Conservation (phyloP, 768 basidiomycete species). For the Calocera cornea region DNA sequence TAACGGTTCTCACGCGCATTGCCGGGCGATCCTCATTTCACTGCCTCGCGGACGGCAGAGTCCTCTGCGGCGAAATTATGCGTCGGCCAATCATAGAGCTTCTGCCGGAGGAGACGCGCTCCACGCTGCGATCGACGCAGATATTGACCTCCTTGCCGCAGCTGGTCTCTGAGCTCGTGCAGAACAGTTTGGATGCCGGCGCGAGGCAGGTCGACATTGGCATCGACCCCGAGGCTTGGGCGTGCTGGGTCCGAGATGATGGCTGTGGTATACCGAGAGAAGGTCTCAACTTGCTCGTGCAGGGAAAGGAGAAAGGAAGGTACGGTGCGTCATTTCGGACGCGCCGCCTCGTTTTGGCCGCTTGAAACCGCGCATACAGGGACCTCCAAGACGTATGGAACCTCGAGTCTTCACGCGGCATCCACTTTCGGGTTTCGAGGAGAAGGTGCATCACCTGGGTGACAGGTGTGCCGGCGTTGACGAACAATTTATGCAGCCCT, state of each 20-base stretch:
- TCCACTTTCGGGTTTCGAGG: slow-evolving; percentile 83
- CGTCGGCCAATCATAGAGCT: slow-evolving; percentile 15
- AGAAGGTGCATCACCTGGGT: slow-evolving; percentile 48
- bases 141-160: slow-evolving; percentile 71
- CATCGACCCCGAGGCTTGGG: slow-evolving; percentile 64
- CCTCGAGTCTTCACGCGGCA: slow-evolving; percentile 36
- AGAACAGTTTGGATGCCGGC: slow-evolving; percentile 78
- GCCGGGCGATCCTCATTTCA: neutral
- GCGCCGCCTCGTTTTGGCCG: neutral
- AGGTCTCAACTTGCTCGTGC: slow-evolving; percentile 42
- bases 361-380: slow-evolving; percentile 28
- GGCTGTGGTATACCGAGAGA: slow-evolving; percentile 60
- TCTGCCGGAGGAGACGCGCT: slow-evolving; percentile 46
- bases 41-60: neutral
- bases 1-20: neutral
- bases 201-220: slow-evolving; percentile 57
- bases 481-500: slow-evolving; percentile 39
- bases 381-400: slow-evolving; percentile 56
- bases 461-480: neutral
- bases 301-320: slow-evolving; percentile 39
- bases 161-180: slow-evolving; percentile 71
- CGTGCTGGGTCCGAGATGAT: slow-evolving; percentile 75
- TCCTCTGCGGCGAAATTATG: neutral
- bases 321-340: slow-evolving; percentile 45
- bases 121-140: slow-evolving; percentile 65